These are phyloP conservation scores for Podospora pseudocomata DNA, from an alignment of 495 filamentous ascomycete genomes.

Conservation along the genomic window DNA sequence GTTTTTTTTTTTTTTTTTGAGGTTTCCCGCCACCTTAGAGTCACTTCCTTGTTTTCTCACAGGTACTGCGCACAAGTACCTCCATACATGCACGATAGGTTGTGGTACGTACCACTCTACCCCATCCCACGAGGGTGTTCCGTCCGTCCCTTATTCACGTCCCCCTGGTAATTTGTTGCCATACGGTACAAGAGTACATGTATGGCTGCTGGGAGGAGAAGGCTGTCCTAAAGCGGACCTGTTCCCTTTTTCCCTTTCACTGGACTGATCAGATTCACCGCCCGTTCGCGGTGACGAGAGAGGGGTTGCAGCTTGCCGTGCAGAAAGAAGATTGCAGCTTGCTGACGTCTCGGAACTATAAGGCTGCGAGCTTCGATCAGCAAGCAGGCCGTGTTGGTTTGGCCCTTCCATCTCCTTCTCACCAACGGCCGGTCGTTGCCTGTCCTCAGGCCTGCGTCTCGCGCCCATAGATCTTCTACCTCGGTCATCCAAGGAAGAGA, in stretches of 20 bases:
- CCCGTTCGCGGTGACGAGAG: background rate
- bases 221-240: slow-evolving; percentile 8
- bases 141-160: background rate
- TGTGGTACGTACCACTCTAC: background rate
- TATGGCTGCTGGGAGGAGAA: background rate
- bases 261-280: background rate
- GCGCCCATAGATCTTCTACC: background rate
- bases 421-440: slow-evolving; percentile 14
- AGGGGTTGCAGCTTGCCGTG: background rate
- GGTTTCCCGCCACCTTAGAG: background rate
- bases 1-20: background rate
- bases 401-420: background rate
- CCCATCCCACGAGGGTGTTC: background rate
- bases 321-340: background rate
- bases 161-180: background rate
- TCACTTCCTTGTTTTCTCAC: background rate
- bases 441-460: slow-evolving; percentile 16
- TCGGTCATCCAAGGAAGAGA: background rate
- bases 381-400: background rate
- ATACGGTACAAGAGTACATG: background rate
- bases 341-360: slow-evolving; percentile 17
- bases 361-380: background rate
- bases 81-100: background rate
- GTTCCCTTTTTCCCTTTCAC: background rate
- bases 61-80: background rate